Conservation (phyloP, 202 grass and related monocot genomes). For the Hordeum pubiflorum region DNA sequence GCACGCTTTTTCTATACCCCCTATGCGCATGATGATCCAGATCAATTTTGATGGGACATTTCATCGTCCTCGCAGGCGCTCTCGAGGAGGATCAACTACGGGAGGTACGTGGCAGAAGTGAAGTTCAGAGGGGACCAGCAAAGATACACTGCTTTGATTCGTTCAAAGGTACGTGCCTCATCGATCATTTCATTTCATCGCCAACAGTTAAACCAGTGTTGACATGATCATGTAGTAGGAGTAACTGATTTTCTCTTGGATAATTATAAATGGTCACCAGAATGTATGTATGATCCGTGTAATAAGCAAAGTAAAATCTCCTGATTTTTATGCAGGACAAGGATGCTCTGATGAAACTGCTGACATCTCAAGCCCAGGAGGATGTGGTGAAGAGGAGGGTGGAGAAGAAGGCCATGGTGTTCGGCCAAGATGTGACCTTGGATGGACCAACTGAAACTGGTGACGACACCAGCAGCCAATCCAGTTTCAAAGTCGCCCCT, state of each 20-base stretch:
- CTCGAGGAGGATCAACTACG: slow-evolving; percentile 62
- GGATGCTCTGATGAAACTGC: slow-evolving; percentile 44
- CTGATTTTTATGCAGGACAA: slow-evolving; percentile 28
- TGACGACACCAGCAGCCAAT: neutral
- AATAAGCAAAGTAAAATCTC: neutral
- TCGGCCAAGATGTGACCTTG: slow-evolving; percentile 41
- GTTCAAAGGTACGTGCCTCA: slow-evolving; percentile 29
- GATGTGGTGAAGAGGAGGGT: slow-evolving; percentile 57
- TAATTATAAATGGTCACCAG: neutral
- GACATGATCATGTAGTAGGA: neutral
- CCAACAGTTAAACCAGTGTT: neutral
- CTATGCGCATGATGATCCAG: neutral
- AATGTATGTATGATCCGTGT: neutral
- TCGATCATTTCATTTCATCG: neutral
- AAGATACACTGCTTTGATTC: slow-evolving; percentile 45
- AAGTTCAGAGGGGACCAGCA: slow-evolving; percentile 52
- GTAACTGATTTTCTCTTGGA: neutral
- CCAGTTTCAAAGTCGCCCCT: slow-evolving; percentile 47
- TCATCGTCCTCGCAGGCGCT: slow-evolving; percentile 22
- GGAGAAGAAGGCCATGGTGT: slow-evolving; percentile 52
- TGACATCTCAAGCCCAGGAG: slow-evolving; percentile 63
- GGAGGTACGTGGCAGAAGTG: slow-evolving; percentile 63
- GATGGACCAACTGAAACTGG: slow-evolving; percentile 16
- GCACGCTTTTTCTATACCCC: neutral
- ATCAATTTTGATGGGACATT: neutral